These are phyloP conservation scores for Serendipita sp. DNA, from an alignment of 768 basidiomycete genomes.

Conservation along the genomic window DNA sequence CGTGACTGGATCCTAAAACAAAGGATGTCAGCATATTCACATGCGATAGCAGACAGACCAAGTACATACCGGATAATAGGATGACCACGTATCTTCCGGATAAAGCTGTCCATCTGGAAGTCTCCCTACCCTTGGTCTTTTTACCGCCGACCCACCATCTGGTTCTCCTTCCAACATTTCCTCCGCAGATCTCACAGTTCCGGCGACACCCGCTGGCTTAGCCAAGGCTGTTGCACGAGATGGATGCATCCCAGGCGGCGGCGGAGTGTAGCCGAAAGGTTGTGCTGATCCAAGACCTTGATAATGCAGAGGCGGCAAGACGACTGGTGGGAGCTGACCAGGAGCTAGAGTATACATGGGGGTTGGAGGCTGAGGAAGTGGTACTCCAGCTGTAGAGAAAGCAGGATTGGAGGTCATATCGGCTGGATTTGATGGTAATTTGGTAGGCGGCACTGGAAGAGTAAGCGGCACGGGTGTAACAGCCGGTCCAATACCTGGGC, in stretches of 20 bases:
- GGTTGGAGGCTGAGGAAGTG: conserved; percentile 86
- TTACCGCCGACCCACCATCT: conserved; percentile 61
- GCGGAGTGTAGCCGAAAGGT: conserved; percentile 65
- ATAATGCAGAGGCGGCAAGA: conserved; percentile 74
- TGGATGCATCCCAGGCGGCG: conserved; percentile 49
- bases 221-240: conserved; percentile 46
- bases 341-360: conserved; percentile 34
- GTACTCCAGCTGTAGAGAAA: conserved; percentile 59
- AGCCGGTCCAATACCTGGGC: conserved; percentile 58
- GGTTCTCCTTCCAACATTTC: conserved; percentile 49
- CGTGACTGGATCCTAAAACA: conserved; percentile 60
- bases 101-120: conserved; percentile 71
- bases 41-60: background rate
- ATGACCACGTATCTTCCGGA: conserved; percentile 37
- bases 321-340: conserved; percentile 43
- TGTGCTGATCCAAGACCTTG: conserved; percentile 62
- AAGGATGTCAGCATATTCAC: background rate
- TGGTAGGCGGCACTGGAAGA: conserved; percentile 52
- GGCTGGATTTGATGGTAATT: conserved; percentile 46
- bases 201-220: conserved; percentile 31
- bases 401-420: conserved; percentile 25
- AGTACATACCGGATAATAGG: conserved; percentile 8
- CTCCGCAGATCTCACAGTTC: conserved; percentile 64
- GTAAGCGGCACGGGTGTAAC: conserved; percentile 44
- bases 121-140: conserved; percentile 75